Evolutionary conservation across 345 rosid genomes (phyloP).

Genomic region (Durio zibethinus): DNA sequence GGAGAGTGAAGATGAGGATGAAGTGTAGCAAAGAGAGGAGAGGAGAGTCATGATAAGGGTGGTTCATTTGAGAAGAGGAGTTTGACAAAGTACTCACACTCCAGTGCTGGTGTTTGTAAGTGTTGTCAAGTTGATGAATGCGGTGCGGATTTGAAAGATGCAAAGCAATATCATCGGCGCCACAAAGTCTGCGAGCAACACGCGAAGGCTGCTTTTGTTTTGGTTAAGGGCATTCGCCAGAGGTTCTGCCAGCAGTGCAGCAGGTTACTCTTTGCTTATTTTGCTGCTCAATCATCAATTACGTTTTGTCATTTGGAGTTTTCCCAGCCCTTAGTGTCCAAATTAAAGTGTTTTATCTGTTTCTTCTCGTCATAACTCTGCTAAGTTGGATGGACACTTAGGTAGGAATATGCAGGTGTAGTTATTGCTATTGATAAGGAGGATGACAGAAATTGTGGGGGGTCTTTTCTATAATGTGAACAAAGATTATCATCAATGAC

Average conservation of each 20-base stretch:
- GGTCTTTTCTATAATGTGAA: background rate
- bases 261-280: conserved; percentile 1
- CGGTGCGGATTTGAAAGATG: background rate
- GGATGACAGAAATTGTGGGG: no score
- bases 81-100: background rate
- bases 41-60: conserved; percentile 17
- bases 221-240: conserved; percentile 9
- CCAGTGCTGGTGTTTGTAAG: background rate
- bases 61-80: conserved; percentile 3
- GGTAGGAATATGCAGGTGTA: no score
- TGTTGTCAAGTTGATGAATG: conserved; percentile 27
- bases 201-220: conserved; percentile 16
- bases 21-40: background rate
- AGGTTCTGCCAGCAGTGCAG: conserved; percentile 27
- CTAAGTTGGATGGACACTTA: no score
- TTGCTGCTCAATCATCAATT: background rate
- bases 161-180: conserved; percentile 16
- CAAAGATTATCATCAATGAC: no score
- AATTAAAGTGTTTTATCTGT: background rate
- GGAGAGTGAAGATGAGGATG: background rate
- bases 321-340: background rate
- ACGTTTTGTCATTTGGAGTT: background rate
- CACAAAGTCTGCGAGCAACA: conserved; percentile 23
- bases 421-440: no score
- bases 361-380: background rate